phyloP scores from a whole-genome alignment of 306 rosid species.

The Rosa lucieae region DNA sequence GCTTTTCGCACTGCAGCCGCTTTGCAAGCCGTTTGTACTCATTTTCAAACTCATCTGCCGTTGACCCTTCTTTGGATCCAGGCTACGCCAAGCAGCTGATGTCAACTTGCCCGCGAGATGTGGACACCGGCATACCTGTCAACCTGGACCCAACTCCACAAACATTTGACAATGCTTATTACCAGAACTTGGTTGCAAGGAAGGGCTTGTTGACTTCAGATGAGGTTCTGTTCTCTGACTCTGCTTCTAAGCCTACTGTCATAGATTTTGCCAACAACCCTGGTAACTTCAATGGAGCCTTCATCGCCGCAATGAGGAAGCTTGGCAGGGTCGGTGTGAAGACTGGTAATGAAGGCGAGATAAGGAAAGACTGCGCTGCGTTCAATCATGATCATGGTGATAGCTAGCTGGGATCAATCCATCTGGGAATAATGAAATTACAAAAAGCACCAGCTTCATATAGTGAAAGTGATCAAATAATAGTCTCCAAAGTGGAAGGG shows the following conservation, averaged over 20 bases:
- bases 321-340: conserved; percentile 82
- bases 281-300: conserved; percentile 46
- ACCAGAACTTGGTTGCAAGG: conserved; percentile 43
- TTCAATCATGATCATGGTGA: conserved; percentile 44
- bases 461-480: background rate
- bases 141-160: conserved; percentile 51
- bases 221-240: conserved; percentile 50
- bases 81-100: conserved; percentile 44
- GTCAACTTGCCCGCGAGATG: conserved; percentile 42
- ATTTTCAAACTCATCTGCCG: conserved; percentile 30
- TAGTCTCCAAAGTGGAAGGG: background rate
- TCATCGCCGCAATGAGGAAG: conserved; percentile 60
- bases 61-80: conserved; percentile 64
- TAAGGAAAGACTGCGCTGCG: conserved; percentile 54
- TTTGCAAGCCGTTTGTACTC: conserved; percentile 53
- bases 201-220: conserved; percentile 61
- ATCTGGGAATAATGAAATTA: background rate
- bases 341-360: conserved; percentile 55
- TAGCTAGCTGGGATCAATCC: background rate
- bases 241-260: conserved; percentile 42
- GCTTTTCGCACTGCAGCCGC: conserved; percentile 65
- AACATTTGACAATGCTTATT: conserved; percentile 60
- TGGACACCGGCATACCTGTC: conserved; percentile 30
- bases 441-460: background rate
- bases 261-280: conserved; percentile 50